phyloP scores from a whole-genome alignment of 2,329 filamentous ascomycete species.

The Aspergillus udagawae region DNA sequence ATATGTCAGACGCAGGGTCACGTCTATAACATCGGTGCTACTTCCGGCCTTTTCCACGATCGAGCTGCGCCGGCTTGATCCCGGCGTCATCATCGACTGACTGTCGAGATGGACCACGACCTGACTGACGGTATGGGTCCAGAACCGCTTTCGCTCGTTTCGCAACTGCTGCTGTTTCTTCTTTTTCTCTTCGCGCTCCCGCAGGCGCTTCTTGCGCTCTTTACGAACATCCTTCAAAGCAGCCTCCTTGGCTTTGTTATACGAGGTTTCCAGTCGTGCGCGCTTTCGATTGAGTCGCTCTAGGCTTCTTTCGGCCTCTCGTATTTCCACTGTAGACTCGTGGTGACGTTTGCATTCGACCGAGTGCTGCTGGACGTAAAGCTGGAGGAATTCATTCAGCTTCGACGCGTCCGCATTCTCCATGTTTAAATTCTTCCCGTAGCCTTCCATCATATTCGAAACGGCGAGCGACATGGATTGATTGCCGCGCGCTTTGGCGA shows the following conservation, averaged over 20 bases:
- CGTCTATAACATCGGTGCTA: slow-evolving; percentile 11
- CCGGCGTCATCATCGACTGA: slow-evolving; percentile 5
- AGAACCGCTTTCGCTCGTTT: slow-evolving; percentile 35
- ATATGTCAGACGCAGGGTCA: slow-evolving; percentile 52
- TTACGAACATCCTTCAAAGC: slow-evolving; percentile 17
- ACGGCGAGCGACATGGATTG: slow-evolving; percentile 20
- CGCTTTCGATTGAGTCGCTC: slow-evolving; percentile 4
- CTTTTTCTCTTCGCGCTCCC: slow-evolving; percentile 14
- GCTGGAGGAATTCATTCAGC: slow-evolving; percentile 30
- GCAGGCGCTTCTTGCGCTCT: slow-evolving; percentile 22
- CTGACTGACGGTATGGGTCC: slow-evolving; percentile 32
- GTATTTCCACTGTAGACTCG: slow-evolving; percentile 21
- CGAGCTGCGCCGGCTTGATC: slow-evolving; percentile 15
- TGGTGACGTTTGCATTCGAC: slow-evolving; percentile 22
- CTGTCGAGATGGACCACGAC: slow-evolving; percentile 36
- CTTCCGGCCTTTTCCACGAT: slow-evolving; percentile 14
- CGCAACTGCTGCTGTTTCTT: slow-evolving; percentile 13
- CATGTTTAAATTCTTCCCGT: slow-evolving; percentile 27
- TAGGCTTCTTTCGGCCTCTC: slow-evolving; percentile 23
- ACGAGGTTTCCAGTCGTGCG: slow-evolving; percentile 12
- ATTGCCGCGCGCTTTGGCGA: slow-evolving; percentile 28
- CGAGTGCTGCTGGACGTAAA: slow-evolving; percentile 30
- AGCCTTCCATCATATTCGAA: slow-evolving; percentile 31
- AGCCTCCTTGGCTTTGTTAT: slow-evolving; percentile 19
- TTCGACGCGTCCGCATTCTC: slow-evolving; percentile 27